Conservation (phyloP, 2,329 filamentous ascomycete species). For the Lomentospora prolificans region DNA sequence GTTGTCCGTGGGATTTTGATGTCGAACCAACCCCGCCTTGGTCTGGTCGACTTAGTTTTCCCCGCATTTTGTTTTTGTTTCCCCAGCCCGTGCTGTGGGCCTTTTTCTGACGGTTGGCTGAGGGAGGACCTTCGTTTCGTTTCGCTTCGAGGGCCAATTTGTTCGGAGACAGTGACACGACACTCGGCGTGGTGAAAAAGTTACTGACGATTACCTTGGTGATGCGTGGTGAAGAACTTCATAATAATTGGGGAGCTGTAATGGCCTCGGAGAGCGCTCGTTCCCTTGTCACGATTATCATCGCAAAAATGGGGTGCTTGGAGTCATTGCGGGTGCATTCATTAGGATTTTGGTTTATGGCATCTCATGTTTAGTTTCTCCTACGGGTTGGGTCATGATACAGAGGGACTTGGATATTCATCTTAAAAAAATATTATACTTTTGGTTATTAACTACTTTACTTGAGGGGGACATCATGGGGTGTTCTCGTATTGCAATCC, state of each 20-base stretch:
- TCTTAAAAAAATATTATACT: too few relatives aligned
- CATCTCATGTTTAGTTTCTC: not conserved
- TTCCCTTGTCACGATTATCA: conserved; percentile 2
- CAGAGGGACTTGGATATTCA: not conserved
- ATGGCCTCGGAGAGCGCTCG: not conserved
- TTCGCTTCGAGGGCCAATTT: not conserved
- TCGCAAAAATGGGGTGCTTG: not conserved
- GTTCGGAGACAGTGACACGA: not conserved
- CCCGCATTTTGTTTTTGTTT: not conserved
- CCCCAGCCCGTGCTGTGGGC: not conserved
- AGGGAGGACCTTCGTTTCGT: not conserved
- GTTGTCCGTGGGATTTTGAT: not conserved
- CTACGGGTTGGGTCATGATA: not conserved
- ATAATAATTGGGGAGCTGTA: not conserved
- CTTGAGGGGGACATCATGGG: too few relatives aligned
- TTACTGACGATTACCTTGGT: not conserved
- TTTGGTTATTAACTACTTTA: too few relatives aligned
- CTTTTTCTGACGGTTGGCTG: not conserved
- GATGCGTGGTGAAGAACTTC: not conserved
- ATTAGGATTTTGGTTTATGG: not conserved
- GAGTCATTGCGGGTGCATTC: conserved; percentile 1
- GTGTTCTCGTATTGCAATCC: too few relatives aligned
- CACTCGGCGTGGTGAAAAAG: not conserved
- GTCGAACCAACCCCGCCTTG: not conserved
- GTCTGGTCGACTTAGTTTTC: not conserved